Conservation (phyloP, 2,329 filamentous ascomycete species). For the Monilinia polystroma region DNA sequence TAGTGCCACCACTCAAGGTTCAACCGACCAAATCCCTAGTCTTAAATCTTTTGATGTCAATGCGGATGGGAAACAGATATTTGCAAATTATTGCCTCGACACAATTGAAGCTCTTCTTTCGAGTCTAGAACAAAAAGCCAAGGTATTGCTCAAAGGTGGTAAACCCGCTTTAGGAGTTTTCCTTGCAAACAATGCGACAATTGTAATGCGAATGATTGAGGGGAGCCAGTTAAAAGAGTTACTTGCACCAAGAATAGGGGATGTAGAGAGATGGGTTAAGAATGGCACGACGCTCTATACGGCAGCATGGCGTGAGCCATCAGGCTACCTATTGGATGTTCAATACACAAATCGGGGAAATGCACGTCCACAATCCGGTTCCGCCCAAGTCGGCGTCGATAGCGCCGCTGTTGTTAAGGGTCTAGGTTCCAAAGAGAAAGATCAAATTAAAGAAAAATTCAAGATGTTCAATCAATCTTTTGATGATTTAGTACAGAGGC, state of each 20-base stretch:
- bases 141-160: slow-evolving; percentile 64
- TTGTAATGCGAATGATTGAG: slow-evolving; percentile 81
- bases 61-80: slow-evolving; percentile 82
- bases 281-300: slow-evolving; percentile 79
- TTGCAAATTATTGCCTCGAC: slow-evolving; percentile 86
- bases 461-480: slow-evolving; percentile 86
- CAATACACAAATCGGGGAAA: slow-evolving; percentile 78
- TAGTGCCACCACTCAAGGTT: slow-evolving; percentile 52
- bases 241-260: slow-evolving; percentile 62
- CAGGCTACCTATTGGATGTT: slow-evolving; percentile 80
- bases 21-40: slow-evolving; percentile 64
- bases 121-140: slow-evolving; percentile 72
- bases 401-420: slow-evolving; percentile 81
- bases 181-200: slow-evolving; percentile 80
- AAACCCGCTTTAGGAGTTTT: slow-evolving; percentile 85
- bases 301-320: slow-evolving; percentile 85
- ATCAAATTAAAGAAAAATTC: slow-evolving; percentile 96
- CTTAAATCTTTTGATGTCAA: slow-evolving; percentile 81
- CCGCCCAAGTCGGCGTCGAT: slow-evolving; percentile 60
- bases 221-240: slow-evolving; percentile 75
- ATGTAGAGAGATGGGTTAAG: slow-evolving; percentile 84
- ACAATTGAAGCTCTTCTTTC: slow-evolving; percentile 79
- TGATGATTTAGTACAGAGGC: slow-evolving; percentile 79
- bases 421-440: slow-evolving; percentile 86
- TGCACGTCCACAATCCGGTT: slow-evolving; percentile 67